These are phyloP conservation scores for Sporothrix globosa DNA, from an alignment of 2,329 filamentous ascomycete species.

Conservation along the genomic window DNA sequence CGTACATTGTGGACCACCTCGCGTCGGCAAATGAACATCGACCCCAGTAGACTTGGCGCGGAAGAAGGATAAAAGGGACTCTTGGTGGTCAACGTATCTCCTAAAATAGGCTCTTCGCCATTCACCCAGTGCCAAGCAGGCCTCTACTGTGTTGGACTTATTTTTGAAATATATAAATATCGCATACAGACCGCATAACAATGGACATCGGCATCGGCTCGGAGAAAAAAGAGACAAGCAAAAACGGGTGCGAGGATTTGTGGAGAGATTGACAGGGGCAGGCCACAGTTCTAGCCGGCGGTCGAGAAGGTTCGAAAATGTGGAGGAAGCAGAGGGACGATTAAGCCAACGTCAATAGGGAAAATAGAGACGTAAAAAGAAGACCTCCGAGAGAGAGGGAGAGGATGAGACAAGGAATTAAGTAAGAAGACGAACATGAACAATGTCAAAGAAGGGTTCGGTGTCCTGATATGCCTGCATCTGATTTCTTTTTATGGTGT, in stretches of 20 bases:
- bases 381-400: not conserved
- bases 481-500: not conserved
- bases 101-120: not conserved
- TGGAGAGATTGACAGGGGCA: not conserved
- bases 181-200: conserved; percentile 3
- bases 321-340: not conserved
- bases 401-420: not conserved
- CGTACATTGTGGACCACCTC: conserved; percentile 2
- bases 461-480: not conserved
- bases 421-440: not conserved
- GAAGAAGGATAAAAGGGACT: not conserved
- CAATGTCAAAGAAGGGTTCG: not conserved
- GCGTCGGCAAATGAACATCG: conserved; percentile 20
- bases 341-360: too few species aligned
- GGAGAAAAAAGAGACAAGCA: conserved; percentile 12
- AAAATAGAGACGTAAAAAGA: too few species aligned
- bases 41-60: conserved; percentile 18
- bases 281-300: not conserved
- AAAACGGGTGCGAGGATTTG: not conserved
- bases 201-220: conserved; percentile 12
- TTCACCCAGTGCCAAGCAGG: not conserved
- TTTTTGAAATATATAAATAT: not conserved
- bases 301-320: conserved; percentile 11
- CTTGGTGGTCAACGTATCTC: not conserved
- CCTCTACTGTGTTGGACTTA: not conserved